Evolutionary conservation across 129 eudicot species (phyloP), one percentile per base, ranked within the genome.

Genomic region (Ambrosia trifida): DNA sequence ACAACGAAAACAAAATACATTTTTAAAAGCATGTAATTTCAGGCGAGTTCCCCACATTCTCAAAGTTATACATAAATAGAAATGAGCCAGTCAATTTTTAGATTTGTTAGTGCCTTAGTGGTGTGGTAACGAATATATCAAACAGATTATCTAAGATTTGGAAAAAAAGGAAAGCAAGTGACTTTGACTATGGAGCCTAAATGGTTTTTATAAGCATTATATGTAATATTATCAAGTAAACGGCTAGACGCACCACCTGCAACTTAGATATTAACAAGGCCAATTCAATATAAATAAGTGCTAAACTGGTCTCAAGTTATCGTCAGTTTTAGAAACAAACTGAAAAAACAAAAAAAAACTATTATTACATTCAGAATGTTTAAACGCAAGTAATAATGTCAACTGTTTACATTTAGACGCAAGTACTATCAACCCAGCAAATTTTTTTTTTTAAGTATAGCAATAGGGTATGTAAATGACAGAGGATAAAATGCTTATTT

Each of bases 291-390:
- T 19, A 54, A 13, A 20, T 3, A 19, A 10, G 13, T 54, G 61
- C 61, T 54, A n/a, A n/a, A n/a, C n/a, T 19, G 32, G 61, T 19
- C 19, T 54, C 61, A 54, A 20, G 32, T 54, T 54, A 54, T 54
- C 35, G 20, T 20, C 61, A 19, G n/a, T n/a, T n/a, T n/a, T n/a
- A n/a, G n/a, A n/a, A n/a, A n/a, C n/a, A n/a, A n/a, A n/a, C n/a
- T n/a, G n/a, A n/a, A n/a, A n/a, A n/a, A n/a, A n/a, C n/a, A n/a
- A n/a, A n/a, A n/a, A n/a, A n/a, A n/a, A n/a, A n/a, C n/a, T n/a
- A n/a, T n/a, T n/a, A n/a, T n/a, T n/a, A n/a, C n/a, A n/a, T n/a
- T n/a, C n/a, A n/a, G n/a, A n/a, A n/a, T n/a, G n/a, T n/a, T n/a
- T n/a, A n/a, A n/a, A n/a, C n/a, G n/a, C n/a, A n/a, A n/a, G n/a